A percentile compares a stretch with the other conserved stretches of the same genome.
Conservation (phyloP, 2,329 filamentous ascomycete species). For the Trichoderma harzianum region DNA sequence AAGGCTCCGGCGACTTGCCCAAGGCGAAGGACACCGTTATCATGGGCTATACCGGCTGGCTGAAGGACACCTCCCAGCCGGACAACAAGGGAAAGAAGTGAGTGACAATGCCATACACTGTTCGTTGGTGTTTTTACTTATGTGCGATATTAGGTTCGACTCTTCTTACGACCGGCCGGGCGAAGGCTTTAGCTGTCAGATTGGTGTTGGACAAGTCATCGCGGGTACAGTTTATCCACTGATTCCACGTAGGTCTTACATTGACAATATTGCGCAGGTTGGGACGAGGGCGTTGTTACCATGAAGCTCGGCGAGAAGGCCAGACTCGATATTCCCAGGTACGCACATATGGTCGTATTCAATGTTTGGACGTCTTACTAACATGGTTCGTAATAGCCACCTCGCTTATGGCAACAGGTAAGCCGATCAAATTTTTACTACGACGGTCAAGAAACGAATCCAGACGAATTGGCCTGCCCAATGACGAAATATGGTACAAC, state of each 20-base stretch:
- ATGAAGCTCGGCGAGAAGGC: slow-evolving; percentile 94
- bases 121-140: neutral
- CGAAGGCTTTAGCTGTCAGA: slow-evolving; percentile 54
- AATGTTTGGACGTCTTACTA: neutral
- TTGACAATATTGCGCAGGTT: slow-evolving; percentile 48
- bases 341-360: neutral
- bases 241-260: neutral
- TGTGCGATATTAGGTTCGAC: slow-evolving; percentile 68
- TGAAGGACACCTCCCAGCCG: slow-evolving; percentile 63
- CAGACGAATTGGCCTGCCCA: neutral
- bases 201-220: slow-evolving; percentile 84
- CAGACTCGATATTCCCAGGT: slow-evolving; percentile 69
- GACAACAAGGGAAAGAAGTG: slow-evolving; percentile 70
- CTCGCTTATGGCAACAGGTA: slow-evolving; percentile 63
- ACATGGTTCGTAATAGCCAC: slow-evolving; percentile 44
- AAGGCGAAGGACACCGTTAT: slow-evolving; percentile 65
- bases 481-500: neutral
- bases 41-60: slow-evolving; percentile 89
- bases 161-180: slow-evolving; percentile 64
- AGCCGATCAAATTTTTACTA: slow-evolving; percentile 27
- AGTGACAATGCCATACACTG: slow-evolving; percentile 28
- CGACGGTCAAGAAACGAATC: neutral
- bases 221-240: slow-evolving; percentile 56
- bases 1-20: slow-evolving; percentile 55
- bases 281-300: slow-evolving; percentile 77